Conservation (phyloP, 257 asterid species). For the Linderniella brevidens region DNA sequence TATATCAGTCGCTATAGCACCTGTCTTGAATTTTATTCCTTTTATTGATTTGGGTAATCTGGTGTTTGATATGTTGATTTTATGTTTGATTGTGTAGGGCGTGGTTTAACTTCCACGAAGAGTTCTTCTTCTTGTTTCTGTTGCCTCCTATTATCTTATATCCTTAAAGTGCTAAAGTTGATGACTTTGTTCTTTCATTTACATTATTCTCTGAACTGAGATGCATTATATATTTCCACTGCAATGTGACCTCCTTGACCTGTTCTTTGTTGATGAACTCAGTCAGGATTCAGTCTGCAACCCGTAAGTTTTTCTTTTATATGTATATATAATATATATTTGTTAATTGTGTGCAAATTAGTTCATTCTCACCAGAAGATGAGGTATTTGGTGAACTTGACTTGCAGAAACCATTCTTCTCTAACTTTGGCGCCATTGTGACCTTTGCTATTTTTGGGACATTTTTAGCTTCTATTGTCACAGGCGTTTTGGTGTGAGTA, state of each 20-base stretch:
- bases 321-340: constrained; percentile 3
- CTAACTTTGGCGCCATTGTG: constrained; percentile 94
- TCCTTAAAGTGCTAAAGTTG: constrained; percentile 41
- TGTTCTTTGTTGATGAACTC: constrained; percentile 32
- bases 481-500: constrained; percentile 91
- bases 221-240: constrained; percentile 8
- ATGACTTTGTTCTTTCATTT: constrained; percentile 1
- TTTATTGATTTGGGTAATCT: too few species aligned
- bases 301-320: constrained; percentile 52
- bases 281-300: constrained; percentile 90
- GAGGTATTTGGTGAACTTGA: constrained; percentile 2
- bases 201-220: not conserved
- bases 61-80: constrained; percentile 2
- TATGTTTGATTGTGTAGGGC: constrained; percentile 40
- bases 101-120: constrained; percentile 99
- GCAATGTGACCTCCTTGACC: constrained; percentile 37
- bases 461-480: constrained; percentile 73
- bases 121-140: constrained; percentile 90
- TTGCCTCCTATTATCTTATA: constrained; percentile 98
- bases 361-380: not conserved
- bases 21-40: not conserved
- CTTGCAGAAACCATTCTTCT: constrained; percentile 92
- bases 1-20: not conserved
- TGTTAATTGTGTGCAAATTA: not conserved
- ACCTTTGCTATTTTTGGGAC: constrained; percentile 87